Percentiles rank a stretch among this genome's conserved stretches.
phyloP scores from a whole-genome alignment of 176 grass and related monocot species.

The Cenchrus fungigraminus region DNA sequence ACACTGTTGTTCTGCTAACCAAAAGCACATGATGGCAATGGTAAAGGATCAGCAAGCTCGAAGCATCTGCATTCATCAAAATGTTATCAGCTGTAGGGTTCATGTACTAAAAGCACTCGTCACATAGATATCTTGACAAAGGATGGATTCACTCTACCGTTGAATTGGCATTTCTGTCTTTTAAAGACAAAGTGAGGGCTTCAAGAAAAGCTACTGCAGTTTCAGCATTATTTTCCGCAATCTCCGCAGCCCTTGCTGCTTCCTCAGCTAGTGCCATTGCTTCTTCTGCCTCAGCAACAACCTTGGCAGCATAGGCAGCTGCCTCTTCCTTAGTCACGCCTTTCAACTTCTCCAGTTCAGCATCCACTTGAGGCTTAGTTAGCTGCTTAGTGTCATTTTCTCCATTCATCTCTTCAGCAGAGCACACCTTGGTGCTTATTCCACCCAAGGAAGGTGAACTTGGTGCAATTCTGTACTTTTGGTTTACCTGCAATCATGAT shows the following conservation, averaged over 20 bases:
- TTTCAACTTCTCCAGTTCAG: slow-evolving; percentile 63
- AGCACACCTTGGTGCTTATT: slow-evolving; percentile 49
- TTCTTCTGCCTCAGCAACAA: slow-evolving; percentile 87
- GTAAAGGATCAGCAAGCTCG: slow-evolving; percentile 55
- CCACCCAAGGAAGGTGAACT: slow-evolving; percentile 43
- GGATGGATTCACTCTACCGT: slow-evolving; percentile 47
- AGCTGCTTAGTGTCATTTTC: slow-evolving; percentile 53
- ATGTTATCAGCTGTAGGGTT: slow-evolving; percentile 18
- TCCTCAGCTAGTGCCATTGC: slow-evolving; percentile 75
- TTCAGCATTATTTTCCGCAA: slow-evolving; percentile 73
- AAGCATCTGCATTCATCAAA: slow-evolving; percentile 56
- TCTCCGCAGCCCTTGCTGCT: slow-evolving; percentile 78
- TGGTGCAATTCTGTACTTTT: slow-evolving; percentile 79
- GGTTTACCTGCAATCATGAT: slow-evolving; percentile 62
- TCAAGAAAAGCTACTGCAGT: slow-evolving; percentile 72
- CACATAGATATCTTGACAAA: slow-evolving; percentile 4
- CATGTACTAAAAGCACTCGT: not conserved
- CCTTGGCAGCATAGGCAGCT: slow-evolving; percentile 78
- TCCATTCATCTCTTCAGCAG: slow-evolving; percentile 39
- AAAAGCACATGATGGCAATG: slow-evolving; percentile 30
- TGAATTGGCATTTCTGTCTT: slow-evolving; percentile 62
- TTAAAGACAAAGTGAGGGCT: slow-evolving; percentile 54
- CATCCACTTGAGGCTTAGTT: slow-evolving; percentile 56
- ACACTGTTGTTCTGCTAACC: slow-evolving; percentile 24
- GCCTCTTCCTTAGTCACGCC: slow-evolving; percentile 71